Evolutionary conservation across 2,329 filamentous ascomycete genomes (phyloP), one percentile per base, ranked within the genome.

Genomic region (Sporothrix globosa): DNA sequence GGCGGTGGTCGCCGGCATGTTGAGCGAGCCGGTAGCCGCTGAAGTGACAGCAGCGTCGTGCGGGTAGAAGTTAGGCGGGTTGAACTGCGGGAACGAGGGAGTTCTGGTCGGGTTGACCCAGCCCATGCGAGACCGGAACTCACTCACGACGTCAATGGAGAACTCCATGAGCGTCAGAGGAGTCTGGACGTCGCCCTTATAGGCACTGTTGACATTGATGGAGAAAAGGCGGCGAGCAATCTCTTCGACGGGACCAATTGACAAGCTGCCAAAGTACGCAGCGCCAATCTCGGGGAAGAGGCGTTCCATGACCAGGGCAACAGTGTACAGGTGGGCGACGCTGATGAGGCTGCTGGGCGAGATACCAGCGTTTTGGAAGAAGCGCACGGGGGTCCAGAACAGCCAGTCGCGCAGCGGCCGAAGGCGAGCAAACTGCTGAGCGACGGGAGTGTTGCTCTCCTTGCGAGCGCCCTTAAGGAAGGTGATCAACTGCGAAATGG

Each of bases 211-310:
- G 27, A 88, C 81, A 75, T 87, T 92, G 81, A 92, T 87, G 27
- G 89, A 87, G 74, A 90, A 85, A 39, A 97, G 86, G 48, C 92
- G 88, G 63, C 88, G 87, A 60, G 93, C 89, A 76, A 97, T 97
- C 77, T 96, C 91, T 79, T 97, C 93, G 44, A 98, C 89, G 0
- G 94, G 93, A 1, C 86, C 85, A 60, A 97, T 86, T 19, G 92
- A 90, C 74, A 97, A 84, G 75, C 90, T 91, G 63, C 91, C 92
- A 75, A 95, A 93, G 80, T 97, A 97, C 65, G 93, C 91, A 24
- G 93, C 91, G 61, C 93, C 94, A 75, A 97, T 91, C 78, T 96
- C 93, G 2, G 94, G 93, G 79, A 97, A 97, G 72, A 97, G 86
- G 19, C 93, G 92, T 81, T 97, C 94, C 81, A 98, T 87, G 52